Percentiles rank a stretch among this genome's conserved stretches.
These are phyloP conservation scores for Cardamine occulta DNA, from an alignment of 345 rosid species.

Conservation along the genomic window DNA sequence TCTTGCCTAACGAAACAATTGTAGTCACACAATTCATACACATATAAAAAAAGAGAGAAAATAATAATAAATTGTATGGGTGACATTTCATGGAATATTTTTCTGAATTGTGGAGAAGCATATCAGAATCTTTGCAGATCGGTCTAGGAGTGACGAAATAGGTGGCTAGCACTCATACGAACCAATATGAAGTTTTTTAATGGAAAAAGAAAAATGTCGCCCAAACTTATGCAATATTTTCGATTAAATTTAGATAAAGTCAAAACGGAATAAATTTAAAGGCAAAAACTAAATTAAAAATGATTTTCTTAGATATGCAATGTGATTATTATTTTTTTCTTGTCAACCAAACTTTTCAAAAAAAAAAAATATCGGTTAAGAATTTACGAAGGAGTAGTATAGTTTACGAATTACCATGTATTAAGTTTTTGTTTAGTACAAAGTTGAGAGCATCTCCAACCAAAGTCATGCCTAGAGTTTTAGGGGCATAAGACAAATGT, in stretches of 20 bases:
- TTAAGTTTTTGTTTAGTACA: too few species aligned
- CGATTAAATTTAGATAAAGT: neutral
- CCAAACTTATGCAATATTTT: neutral
- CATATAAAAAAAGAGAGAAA: neutral
- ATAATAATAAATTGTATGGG: constrained; percentile 6
- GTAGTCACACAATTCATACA: neutral
- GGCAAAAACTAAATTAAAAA: neutral
- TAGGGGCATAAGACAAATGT: too few species aligned
- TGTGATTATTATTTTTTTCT: neutral
- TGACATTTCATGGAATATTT: constrained; percentile 23
- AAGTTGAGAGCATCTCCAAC: too few species aligned
- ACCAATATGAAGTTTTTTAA: neutral
- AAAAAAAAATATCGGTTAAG: neutral
- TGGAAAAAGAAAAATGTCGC: neutral
- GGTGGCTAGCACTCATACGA: constrained; percentile 12
- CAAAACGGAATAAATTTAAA: neutral
- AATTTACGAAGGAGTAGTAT: neutral
- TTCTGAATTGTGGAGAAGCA: neutral
- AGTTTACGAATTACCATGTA: neutral
- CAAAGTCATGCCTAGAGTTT: too few species aligned
- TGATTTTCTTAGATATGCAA: neutral
- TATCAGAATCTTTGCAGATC: constrained; percentile 21
- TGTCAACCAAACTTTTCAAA: neutral
- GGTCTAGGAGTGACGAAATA: constrained; percentile 1
- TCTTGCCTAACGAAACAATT: neutral